phyloP scores from a whole-genome alignment of 495 filamentous ascomycete genomes.

The Mycothermus thermophilus region DNA sequence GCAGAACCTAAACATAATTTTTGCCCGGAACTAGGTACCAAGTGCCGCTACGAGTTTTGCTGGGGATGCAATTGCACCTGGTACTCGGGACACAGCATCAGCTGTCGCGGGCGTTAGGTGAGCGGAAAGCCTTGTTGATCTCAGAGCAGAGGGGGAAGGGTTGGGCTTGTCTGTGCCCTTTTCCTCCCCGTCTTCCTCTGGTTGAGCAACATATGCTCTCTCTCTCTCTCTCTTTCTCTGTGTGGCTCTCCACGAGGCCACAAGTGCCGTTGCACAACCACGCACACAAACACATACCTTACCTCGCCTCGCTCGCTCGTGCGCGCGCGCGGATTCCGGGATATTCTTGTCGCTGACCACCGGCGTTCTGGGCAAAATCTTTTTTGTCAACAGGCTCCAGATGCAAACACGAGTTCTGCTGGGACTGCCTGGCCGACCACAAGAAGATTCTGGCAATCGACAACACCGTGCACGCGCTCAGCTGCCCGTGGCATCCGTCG shows the following conservation, averaged over 20 bases:
- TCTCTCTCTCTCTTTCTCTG: too few species aligned
- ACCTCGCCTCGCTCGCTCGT: too few species aligned
- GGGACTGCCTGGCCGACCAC: conserved; percentile 13
- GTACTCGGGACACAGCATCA: conserved; percentile 4
- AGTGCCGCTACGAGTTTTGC: conserved; percentile 14
- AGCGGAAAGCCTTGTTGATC: too few species aligned
- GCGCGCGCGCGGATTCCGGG: too few species aligned
- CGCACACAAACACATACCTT: too few species aligned
- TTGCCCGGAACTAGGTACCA: too few species aligned
- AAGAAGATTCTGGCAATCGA: conserved; percentile 8
- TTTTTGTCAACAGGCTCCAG: conserved; percentile 10
- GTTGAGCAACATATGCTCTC: too few species aligned
- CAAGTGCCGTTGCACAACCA: too few species aligned
- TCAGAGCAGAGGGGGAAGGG: neutral
- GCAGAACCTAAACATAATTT: too few species aligned
- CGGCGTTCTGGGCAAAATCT: too few species aligned
- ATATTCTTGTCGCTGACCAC: too few species aligned
- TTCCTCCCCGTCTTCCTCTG: neutral
- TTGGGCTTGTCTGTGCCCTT: conserved; percentile 1
- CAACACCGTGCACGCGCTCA: conserved; percentile 6
- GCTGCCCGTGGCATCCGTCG: conserved; percentile 8
- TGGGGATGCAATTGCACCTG: conserved; percentile 11
- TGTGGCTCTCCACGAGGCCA: too few species aligned
- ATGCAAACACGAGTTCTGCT: conserved; percentile 16
- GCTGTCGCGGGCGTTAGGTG: conserved; percentile 1